A percentile compares a stretch with the other conserved stretches of the same genome.
phyloP scores from a whole-genome alignment of 1,139 yeast species.

The Hansenula lynferdii region DNA sequence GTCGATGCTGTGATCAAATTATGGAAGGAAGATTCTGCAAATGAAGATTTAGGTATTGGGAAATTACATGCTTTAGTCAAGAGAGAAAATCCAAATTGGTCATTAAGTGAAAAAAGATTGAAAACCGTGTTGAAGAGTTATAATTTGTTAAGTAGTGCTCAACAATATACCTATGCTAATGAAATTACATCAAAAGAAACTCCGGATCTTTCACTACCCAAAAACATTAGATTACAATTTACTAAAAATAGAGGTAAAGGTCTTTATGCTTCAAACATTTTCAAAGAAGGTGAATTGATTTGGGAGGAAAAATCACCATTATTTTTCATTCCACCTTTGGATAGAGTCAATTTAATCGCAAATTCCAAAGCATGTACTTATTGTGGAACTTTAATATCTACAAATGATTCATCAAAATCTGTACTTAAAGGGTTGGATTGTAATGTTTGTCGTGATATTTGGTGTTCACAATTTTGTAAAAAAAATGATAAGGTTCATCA shows the following conservation, averaged over 20 bases:
- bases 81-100: conserved; percentile 54
- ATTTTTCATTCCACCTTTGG: conserved; percentile 68
- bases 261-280: conserved; percentile 37
- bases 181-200: conserved; percentile 51
- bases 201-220: conserved; percentile 47
- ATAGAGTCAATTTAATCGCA: conserved; percentile 55
- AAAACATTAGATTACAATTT: conserved; percentile 37
- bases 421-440: conserved; percentile 60
- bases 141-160: conserved; percentile 35
- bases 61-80: conserved; percentile 52
- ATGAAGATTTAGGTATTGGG: conserved; percentile 52
- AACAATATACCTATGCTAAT: conserved; percentile 43
- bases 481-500: conserved; percentile 48
- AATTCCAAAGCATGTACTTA: conserved; percentile 72
- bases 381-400: conserved; percentile 59
- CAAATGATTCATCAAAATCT: conserved; percentile 27
- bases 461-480: conserved; percentile 72
- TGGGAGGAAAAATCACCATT: conserved; percentile 62
- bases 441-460: conserved; percentile 57
- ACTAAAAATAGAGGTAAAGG: conserved; percentile 47
- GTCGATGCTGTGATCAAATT: conserved; percentile 56
- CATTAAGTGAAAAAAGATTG: conserved; percentile 54
- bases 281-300: conserved; percentile 46
- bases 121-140: conserved; percentile 48
- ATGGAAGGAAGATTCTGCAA: conserved; percentile 66